phyloP scores from a whole-genome alignment of 306 rosid species.

The Calophaca sinica region DNA sequence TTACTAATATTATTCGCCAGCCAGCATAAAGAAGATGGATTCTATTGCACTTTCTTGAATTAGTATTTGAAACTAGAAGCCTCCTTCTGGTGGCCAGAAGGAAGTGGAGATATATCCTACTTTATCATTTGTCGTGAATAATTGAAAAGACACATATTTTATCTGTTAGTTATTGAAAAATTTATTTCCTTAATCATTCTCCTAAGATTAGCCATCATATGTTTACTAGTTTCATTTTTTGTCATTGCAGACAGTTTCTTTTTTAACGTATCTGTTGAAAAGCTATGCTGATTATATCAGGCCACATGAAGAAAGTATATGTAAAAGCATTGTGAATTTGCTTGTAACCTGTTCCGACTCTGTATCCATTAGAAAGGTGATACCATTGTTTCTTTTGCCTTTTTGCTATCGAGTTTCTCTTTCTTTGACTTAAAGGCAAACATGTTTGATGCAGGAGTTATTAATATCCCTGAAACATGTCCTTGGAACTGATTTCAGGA shows the following conservation, averaged over 20 bases:
- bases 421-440: conserved; percentile 30
- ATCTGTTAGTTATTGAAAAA: neutral
- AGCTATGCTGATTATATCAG: conserved; percentile 94
- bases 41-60: conserved; percentile 16
- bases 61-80: conserved; percentile 30
- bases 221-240: conserved; percentile 43
- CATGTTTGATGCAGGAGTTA: conserved; percentile 78
- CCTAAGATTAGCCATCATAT: conserved; percentile 27
- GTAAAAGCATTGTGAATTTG: conserved; percentile 97
- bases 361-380: conserved; percentile 95
- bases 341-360: conserved; percentile 98
- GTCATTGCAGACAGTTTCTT: conserved; percentile 90
- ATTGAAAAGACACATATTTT: neutral
- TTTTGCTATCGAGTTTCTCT: conserved; percentile 30
- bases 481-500: conserved; percentile 97
- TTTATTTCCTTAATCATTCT: conserved; percentile 41
- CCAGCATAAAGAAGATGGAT: conserved; percentile 16
- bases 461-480: conserved; percentile 95
- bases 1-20: conserved; percentile 25
- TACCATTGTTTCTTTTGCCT: conserved; percentile 29
- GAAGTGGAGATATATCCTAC: conserved; percentile 30
- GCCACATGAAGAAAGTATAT: conserved; percentile 99
- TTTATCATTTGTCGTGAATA: conserved; percentile 29
- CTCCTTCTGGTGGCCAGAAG: conserved; percentile 1
- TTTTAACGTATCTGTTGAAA: conserved; percentile 92